Evolutionary conservation across 345 rosid species (phyloP).

Genomic region (Noccaea bulbosa): DNA sequence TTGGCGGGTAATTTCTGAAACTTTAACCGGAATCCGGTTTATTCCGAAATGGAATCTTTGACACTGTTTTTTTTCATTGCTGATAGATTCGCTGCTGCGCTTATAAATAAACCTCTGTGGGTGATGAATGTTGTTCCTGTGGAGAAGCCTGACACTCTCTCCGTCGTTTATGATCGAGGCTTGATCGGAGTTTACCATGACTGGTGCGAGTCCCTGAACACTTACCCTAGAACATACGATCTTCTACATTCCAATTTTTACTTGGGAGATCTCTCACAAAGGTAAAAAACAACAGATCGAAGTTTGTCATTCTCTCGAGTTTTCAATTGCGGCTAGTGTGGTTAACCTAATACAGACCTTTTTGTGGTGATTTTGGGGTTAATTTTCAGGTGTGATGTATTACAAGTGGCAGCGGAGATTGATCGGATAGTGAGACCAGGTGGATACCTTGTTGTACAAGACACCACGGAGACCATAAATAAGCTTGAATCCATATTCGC

Average conservation of each 20-base stretch:
- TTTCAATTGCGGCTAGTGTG: neutral
- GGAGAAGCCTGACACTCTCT: constrained; percentile 63
- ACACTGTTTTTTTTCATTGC: neutral
- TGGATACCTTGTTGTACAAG: constrained; percentile 79
- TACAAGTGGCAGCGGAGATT: constrained; percentile 65
- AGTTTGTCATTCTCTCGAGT: neutral
- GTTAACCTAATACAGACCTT: neutral
- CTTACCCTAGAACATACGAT: constrained; percentile 92
- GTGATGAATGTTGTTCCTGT: constrained; percentile 91
- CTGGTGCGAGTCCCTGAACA: constrained; percentile 88
- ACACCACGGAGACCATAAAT: constrained; percentile 58
- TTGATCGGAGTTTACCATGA: constrained; percentile 85
- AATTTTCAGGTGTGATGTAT: constrained; percentile 60
- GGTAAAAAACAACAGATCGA: constrained; percentile 12
- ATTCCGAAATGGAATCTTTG: neutral
- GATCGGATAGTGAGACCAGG: constrained; percentile 85
- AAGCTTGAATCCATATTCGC: constrained; percentile 56
- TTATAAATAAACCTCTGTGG: constrained; percentile 71
- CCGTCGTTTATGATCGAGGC: constrained; percentile 73
- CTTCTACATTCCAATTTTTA: constrained; percentile 79
- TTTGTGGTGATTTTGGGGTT: neutral
- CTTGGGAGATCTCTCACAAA: constrained; percentile 44
- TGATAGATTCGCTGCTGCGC: constrained; percentile 82
- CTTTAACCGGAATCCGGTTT: neutral
- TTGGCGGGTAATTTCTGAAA: constrained; percentile 69